A percentile compares a stretch with the other conserved stretches of the same genome.
These are phyloP conservation scores for Closterium sp. DNA, from an alignment of 139 green algal species.

Conservation along the genomic window DNA sequence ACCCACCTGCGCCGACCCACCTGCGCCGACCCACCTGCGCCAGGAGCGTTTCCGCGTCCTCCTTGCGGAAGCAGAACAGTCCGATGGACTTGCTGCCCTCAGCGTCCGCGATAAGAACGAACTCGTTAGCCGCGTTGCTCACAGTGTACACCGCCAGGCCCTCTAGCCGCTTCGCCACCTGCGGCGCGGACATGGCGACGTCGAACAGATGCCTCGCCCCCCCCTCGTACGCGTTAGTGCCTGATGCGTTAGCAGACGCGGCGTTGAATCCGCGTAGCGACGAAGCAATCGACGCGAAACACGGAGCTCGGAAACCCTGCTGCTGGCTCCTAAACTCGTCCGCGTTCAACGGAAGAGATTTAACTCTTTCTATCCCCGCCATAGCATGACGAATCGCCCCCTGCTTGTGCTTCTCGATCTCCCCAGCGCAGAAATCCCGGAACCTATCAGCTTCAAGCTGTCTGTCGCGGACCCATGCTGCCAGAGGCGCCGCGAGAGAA, in stretches of 20 bases:
- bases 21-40: slow-evolving; percentile 22
- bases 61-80: slow-evolving; percentile 47
- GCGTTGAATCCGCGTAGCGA: neutral
- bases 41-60: slow-evolving; percentile 39
- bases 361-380: neutral
- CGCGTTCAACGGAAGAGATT: neutral
- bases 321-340: neutral
- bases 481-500: neutral
- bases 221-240: neutral
- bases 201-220: slow-evolving; percentile 32
- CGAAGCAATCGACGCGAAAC: neutral
- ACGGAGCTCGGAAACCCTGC: neutral
- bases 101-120: slow-evolving; percentile 41
- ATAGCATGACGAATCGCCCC: neutral
- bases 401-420: neutral
- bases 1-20: neutral
- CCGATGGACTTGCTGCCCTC: slow-evolving; percentile 40
- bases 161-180: slow-evolving; percentile 25
- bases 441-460: neutral
- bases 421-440: neutral
- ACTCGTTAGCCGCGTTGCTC: slow-evolving; percentile 46
- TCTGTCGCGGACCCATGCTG: neutral
- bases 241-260: neutral
- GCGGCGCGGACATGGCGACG: slow-evolving; percentile 27
- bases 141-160: slow-evolving; percentile 44